A percentile compares a stretch with the other conserved stretches of the same genome.
Conservation (phyloP, 805 yeast genomes). For the Hanseniaspora guilliermondii region DNA sequence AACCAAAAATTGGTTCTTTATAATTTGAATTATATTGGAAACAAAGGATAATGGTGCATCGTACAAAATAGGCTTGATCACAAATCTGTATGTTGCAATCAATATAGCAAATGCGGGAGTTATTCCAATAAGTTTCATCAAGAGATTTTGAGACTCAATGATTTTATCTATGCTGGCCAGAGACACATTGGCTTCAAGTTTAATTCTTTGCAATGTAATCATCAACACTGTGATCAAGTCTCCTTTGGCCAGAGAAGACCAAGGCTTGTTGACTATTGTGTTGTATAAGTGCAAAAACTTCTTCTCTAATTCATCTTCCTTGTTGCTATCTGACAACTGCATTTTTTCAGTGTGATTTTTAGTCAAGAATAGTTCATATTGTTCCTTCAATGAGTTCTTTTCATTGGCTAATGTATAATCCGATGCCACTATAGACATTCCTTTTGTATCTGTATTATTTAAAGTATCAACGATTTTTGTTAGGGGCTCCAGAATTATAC, state of each 20-base stretch:
- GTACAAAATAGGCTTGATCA: slow-evolving; percentile 17
- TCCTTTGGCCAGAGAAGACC: slow-evolving; percentile 51
- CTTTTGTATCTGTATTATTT: slow-evolving; percentile 5
- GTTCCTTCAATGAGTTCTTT: slow-evolving; percentile 65
- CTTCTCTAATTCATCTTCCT: slow-evolving; percentile 46
- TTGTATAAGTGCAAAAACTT: slow-evolving; percentile 69
- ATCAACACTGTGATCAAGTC: slow-evolving; percentile 61
- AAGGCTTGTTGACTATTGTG: slow-evolving; percentile 54
- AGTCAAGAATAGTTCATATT: slow-evolving; percentile 44
- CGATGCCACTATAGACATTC: slow-evolving; percentile 7
- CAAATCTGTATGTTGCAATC: slow-evolving; percentile 32
- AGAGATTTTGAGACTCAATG: slow-evolving; percentile 80
- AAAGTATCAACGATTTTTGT: neutral
- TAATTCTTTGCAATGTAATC: slow-evolving; percentile 90
- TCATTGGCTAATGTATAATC: slow-evolving; percentile 52
- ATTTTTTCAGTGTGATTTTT: slow-evolving; percentile 18
- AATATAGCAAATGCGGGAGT: slow-evolving; percentile 61
- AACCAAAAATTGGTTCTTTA: slow-evolving; percentile 18
- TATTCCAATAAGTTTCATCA: slow-evolving; percentile 84
- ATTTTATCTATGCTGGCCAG: slow-evolving; percentile 81
- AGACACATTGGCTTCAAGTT: slow-evolving; percentile 88
- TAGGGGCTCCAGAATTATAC: slow-evolving; percentile 8
- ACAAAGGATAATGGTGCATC: slow-evolving; percentile 10
- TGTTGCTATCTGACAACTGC: neutral
- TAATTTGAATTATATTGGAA: neutral